These are phyloP conservation scores for Suillus ampliporus DNA, from an alignment of 768 basidiomycete species.

Conservation along the genomic window DNA sequence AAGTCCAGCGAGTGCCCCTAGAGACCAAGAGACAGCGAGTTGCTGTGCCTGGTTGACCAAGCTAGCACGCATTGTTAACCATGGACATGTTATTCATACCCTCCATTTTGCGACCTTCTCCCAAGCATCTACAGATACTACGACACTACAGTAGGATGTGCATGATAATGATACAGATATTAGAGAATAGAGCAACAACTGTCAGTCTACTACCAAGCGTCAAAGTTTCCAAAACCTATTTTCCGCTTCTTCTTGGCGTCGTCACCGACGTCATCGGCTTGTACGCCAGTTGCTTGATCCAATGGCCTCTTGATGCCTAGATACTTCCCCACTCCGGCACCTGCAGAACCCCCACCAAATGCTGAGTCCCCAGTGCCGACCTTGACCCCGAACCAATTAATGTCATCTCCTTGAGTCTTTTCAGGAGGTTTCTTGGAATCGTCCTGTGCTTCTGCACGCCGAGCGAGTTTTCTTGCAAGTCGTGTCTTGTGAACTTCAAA, in stretches of 20 bases:
- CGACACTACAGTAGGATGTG: background rate
- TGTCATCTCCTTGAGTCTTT: slow-evolving; percentile 67
- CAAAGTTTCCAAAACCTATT: slow-evolving; percentile 91
- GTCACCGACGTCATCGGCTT: slow-evolving; percentile 33
- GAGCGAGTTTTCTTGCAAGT: slow-evolving; percentile 76
- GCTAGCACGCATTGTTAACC: background rate
- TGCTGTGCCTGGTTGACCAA: slow-evolving; percentile 29
- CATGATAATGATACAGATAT: slow-evolving; percentile 5
- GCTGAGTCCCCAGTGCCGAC: slow-evolving; percentile 57
- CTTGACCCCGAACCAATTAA: slow-evolving; percentile 91
- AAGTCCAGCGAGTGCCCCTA: slow-evolving; percentile 12
- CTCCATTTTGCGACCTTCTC: background rate
- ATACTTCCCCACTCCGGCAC: slow-evolving; percentile 78
- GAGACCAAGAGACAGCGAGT: slow-evolving; percentile 17
- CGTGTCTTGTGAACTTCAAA: slow-evolving; percentile 92
- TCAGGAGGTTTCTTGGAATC: slow-evolving; percentile 41
- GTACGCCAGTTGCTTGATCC: slow-evolving; percentile 24
- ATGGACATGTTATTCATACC: background rate
- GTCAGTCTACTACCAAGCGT: slow-evolving; percentile 61
- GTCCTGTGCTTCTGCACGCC: slow-evolving; percentile 37
- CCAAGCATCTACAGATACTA: slow-evolving; percentile 1
- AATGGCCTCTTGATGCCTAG: slow-evolving; percentile 59
- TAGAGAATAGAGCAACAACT: background rate
- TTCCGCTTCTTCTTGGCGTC: slow-evolving; percentile 81
- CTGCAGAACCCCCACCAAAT: slow-evolving; percentile 35